Base-by-base conservation (phyloP, 805 yeast genomes). In the Candida sphagnicola region DNA sequence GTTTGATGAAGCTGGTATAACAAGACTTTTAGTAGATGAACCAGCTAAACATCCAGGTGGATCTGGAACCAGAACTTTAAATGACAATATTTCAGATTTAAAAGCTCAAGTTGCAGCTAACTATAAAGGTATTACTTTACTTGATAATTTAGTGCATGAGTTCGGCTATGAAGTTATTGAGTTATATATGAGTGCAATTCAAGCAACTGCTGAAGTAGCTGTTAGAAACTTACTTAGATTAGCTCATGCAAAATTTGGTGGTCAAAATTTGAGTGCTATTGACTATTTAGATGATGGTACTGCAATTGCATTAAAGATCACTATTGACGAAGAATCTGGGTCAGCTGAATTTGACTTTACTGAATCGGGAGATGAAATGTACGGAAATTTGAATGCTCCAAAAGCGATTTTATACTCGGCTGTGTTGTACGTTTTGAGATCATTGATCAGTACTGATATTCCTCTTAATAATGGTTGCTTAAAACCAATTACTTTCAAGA, bases 401-500 rank as follows among this genome's bases (percentile, higher is more conserved):
- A 78, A 73, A 47, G 95, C 97, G 0, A 87, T 93, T 46, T 82
- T 95, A 2, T 79, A 79, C 53, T 85, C 95, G 18, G 96, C 97
- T 1, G 81, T 91, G 40, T 73, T 91, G 31, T 91, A 91, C 60
- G 89, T 91, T 43, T 63, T 91, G 51, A 67, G 99, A 44, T 83
- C 95, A 40, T 68, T 91, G 54, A 90, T 91, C 25, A 80, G 84
- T 44, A 87, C 82, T 45, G 89, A 85, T 46, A 89, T 91, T 41
- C 99, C 99, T 1, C 70, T 91, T 54, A 91, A 91, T 57, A 95
- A 89, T 56, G 98, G 99, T 6, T 91, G 96, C 58, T 69, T 91
- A 47, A 67, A 75, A 37, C 96, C 97, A 0, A 77, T 91, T 36
- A 66, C 78, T 5, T 78, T 91, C 18, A 63, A 62, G 2, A 60